These are phyloP conservation scores for Calonectria crousiana DNA, from an alignment of 2,329 filamentous ascomycete species.

Conservation along the genomic window DNA sequence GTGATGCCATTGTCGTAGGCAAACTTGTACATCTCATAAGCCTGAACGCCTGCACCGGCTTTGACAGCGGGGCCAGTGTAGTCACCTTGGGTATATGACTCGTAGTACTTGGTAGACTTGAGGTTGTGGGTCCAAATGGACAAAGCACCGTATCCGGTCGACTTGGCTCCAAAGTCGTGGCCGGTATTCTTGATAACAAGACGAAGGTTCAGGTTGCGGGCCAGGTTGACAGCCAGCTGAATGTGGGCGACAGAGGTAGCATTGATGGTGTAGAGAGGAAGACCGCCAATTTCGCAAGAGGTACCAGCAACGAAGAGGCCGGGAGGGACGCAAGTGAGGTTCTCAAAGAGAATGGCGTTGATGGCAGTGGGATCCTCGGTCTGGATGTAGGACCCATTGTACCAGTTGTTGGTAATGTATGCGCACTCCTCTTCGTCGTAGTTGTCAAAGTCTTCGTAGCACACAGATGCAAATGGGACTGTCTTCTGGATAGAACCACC, in stretches of 20 bases:
- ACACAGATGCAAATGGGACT: slow-evolving; percentile 47
- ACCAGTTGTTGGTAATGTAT: slow-evolving; percentile 33
- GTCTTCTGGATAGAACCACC: slow-evolving; percentile 49
- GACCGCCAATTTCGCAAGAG: slow-evolving; percentile 55
- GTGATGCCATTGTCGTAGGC: slow-evolving; percentile 60
- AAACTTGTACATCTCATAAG: slow-evolving; percentile 57
- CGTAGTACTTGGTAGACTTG: slow-evolving; percentile 55
- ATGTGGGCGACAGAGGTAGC: slow-evolving; percentile 57
- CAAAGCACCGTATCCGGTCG: slow-evolving; percentile 62
- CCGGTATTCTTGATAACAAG: slow-evolving; percentile 64
- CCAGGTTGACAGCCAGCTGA: slow-evolving; percentile 61
- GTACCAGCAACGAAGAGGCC: slow-evolving; percentile 39
- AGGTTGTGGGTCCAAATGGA: slow-evolving; percentile 55
- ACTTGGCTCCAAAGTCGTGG: slow-evolving; percentile 67
- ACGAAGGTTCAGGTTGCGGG: slow-evolving; percentile 58
- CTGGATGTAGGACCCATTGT: slow-evolving; percentile 33
- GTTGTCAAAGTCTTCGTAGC: slow-evolving; percentile 40
- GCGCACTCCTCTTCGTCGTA: slow-evolving; percentile 25
- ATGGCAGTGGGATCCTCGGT: slow-evolving; percentile 53
- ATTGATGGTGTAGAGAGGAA: slow-evolving; percentile 57
- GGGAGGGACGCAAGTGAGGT: slow-evolving; percentile 50
- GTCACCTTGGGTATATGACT: slow-evolving; percentile 51
- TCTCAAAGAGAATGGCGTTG: slow-evolving; percentile 55
- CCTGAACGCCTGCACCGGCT: slow-evolving; percentile 66
- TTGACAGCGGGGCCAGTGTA: slow-evolving; percentile 66